Evolutionary conservation across 768 basidiomycete species (phyloP), one percentile per base, ranked within the genome.

Genomic region (Suillus americanus): DNA sequence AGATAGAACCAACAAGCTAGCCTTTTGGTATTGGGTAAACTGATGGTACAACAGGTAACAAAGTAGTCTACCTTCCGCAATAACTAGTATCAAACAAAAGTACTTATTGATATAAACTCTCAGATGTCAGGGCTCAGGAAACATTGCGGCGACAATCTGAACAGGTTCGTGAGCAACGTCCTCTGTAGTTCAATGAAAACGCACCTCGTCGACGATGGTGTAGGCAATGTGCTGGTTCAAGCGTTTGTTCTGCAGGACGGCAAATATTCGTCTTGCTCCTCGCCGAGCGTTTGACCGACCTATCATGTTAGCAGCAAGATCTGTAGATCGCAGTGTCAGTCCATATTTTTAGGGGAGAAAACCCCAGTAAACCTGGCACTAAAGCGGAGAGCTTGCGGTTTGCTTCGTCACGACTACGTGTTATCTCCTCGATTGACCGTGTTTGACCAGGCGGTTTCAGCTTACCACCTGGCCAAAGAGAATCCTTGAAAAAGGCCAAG

Each of bases 301-400:
- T 68, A 98, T 98, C 91, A 98, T 95, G 70, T 97, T 98, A 8
- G 97, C 94, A 38, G 94, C 95, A 61, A 98, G 78, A 72, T 99
- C 97, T 97, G 68, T 10, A 56, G 28, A 41, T 62, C 28, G 59
- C 20, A 45, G 45, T 14, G 33, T 65, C 18, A 62, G 38, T 41
- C 20, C 33, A 66, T 14, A 46, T 48, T n/a, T 62, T 18, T 33
- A 45, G 33, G 55, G 46, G 18, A 1, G 50, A 35, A 37, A 35
- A 57, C 65, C 77, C 9, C 70, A 37, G 60, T 73, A 60, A 63
- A 95, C 96, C 96, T 73, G 97, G 97, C 66, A 99, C 90, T 46
- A 99, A 81, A 10, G 93, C 86, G 16, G 94, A 92, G 12, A 99
- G 83, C 72, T 96, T 98, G 65, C 90, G 85, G 69, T 94, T 93